Base-by-base conservation (phyloP, 2,329 filamentous ascomycete genomes). In the Juglanconis juglandina region DNA sequence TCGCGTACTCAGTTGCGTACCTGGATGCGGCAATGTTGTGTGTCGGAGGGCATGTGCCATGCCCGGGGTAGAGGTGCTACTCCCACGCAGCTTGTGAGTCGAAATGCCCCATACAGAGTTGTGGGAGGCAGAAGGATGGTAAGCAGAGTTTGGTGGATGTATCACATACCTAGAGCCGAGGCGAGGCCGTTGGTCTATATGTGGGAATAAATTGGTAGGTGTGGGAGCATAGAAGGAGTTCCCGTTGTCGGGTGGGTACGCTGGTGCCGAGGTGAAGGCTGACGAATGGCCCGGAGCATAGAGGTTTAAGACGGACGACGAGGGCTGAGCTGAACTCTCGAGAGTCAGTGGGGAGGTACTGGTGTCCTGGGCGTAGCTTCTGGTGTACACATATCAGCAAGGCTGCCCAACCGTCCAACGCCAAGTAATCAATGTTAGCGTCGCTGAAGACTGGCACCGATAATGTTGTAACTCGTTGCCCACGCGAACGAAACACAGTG, bases 31-130 rank as follows among this genome's bases (percentile, higher is more conserved):
- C 70, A 85, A 71, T 68, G 79, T 72, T 71, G 79, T 73, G 68
- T 79, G 75, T 69, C 81, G 78, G 71, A 81, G 81, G 74, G 76
- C 76, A 79, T 84, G 81, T 77, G 81, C 79, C 81, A 86, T 85
- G 69, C 80, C 81, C 76, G 78, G 76, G 62, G 79, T 77, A 58
- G 81, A 75, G 60, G 75, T 76, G 71, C 73, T 81, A 74, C 76
- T 83, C 68, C 67, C 72, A 68, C 62, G 62, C 65, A 66, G 55
- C 33, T 56, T 64, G 73, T 79, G 68, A 79, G 74, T 71, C 68
- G 63, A 59, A 10, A 54, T 41, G 13, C 52, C 47, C 58, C 17
- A 62, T 62, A 48, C 54, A 33, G 33, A 35, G 42, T 35, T 39
- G 39, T 30, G 61, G 39, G 41, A 59, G 41, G 53, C 41, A 47